These are phyloP conservation scores for Talaromyces sp. DNA, from an alignment of 2,329 filamentous ascomycete species.

Conservation along the genomic window DNA sequence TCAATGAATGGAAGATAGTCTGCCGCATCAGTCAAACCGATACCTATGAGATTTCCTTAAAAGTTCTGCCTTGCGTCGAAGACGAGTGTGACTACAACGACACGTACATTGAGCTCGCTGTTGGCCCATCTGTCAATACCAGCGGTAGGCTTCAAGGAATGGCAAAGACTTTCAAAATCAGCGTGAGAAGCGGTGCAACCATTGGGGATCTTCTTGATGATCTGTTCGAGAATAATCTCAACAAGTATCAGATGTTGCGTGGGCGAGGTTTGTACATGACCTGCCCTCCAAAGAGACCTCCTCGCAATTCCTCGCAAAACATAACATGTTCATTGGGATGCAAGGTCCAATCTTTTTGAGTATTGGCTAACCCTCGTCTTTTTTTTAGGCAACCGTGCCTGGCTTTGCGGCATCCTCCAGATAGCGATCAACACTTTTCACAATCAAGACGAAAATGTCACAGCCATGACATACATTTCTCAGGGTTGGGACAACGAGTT, in stretches of 20 bases:
- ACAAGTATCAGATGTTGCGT: constrained; percentile 1
- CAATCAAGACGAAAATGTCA: background rate
- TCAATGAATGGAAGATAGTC: constrained; percentile 1
- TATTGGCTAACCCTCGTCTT: background rate
- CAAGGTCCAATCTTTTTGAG: background rate
- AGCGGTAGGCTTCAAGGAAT: background rate
- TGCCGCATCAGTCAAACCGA: background rate
- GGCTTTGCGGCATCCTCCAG: background rate
- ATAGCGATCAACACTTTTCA: background rate
- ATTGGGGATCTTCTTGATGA: constrained; percentile 7
- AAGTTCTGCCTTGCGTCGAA: background rate
- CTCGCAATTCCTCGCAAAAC: background rate
- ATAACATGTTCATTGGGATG: too few species aligned
- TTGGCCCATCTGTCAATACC: background rate
- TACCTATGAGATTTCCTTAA: background rate
- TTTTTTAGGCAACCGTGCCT: background rate
- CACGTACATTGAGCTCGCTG: background rate
- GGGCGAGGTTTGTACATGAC: background rate
- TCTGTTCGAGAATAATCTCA: background rate
- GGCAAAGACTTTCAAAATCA: constrained; percentile 2
- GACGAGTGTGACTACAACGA: background rate
- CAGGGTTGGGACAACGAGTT: constrained; percentile 6
- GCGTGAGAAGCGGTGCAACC: background rate
- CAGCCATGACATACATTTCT: background rate
- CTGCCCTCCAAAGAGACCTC: background rate